Conservation (phyloP, 179 eudicot species). For the Patellifolia procumbens region DNA sequence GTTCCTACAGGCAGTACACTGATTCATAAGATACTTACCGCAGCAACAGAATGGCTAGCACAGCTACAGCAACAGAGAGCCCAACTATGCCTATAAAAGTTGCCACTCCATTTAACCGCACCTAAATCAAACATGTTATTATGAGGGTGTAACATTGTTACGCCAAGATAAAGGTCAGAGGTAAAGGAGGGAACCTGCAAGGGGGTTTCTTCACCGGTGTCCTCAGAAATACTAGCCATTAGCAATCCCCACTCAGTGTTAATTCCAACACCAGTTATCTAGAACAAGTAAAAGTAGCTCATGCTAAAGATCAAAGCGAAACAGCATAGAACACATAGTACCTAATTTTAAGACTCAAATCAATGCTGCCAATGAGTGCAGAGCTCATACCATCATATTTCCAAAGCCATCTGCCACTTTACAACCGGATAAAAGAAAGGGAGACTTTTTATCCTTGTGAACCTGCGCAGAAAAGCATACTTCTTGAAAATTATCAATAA, state of each 20-base stretch:
- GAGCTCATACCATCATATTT: slow-evolving; percentile 71
- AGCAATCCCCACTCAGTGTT: slow-evolving; percentile 93
- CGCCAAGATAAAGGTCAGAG: neutral
- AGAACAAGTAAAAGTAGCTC: neutral
- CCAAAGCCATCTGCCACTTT: slow-evolving; percentile 96
- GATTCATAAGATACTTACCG: slow-evolving; percentile 46
- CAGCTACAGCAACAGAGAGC: slow-evolving; percentile 73
- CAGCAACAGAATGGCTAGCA: slow-evolving; percentile 57
- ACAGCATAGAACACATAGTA: neutral
- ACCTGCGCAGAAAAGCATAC: slow-evolving; percentile 45
- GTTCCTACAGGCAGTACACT: neutral
- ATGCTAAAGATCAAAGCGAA: slow-evolving; percentile 2
- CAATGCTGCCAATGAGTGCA: neutral
- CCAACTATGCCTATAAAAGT: slow-evolving; percentile 92
- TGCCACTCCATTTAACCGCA: slow-evolving; percentile 89
- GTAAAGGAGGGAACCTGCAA: slow-evolving; percentile 54
- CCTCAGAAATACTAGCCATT: slow-evolving; percentile 92
- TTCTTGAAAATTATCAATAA: slow-evolving; percentile 17
- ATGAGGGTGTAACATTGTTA: neutral
- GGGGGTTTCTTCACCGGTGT: slow-evolving; percentile 95
- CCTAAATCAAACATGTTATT: slow-evolving; percentile 40
- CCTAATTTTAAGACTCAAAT: neutral
- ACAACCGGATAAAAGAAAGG: slow-evolving; percentile 88
- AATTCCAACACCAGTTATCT: slow-evolving; percentile 93
- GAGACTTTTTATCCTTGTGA: slow-evolving; percentile 66